Percentiles rank a stretch among this genome's conserved stretches.
phyloP scores from a whole-genome alignment of 305 asterid species.

The Rubia peregrina region DNA sequence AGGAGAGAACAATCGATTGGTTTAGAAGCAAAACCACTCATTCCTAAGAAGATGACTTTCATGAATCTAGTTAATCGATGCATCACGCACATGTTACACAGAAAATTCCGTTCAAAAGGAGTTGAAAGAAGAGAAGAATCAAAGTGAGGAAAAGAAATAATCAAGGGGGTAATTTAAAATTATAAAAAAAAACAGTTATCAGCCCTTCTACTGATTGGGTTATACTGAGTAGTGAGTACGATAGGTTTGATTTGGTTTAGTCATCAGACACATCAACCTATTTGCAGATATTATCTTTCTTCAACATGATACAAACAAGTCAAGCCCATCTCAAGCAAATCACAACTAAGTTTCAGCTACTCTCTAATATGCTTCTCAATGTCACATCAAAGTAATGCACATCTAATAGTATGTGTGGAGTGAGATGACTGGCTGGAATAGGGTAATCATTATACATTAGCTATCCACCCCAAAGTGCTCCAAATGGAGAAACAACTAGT shows the following conservation, averaged over 20 bases:
- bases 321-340: background rate
- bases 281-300: background rate
- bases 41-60: background rate
- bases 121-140: background rate
- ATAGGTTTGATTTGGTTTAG: background rate
- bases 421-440: background rate
- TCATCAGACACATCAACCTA: background rate
- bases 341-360: background rate
- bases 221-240: background rate
- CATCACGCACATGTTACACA: background rate
- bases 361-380: background rate
- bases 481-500: background rate
- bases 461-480: background rate
- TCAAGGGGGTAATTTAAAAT: background rate
- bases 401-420: background rate
- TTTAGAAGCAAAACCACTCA: background rate
- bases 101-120: background rate
- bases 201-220: background rate
- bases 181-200: background rate
- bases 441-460: background rate
- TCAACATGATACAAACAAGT: background rate
- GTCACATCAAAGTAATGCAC: background rate
- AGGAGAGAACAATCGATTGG: background rate
- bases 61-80: background rate
- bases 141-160: background rate